phyloP scores from a whole-genome alignment of 106 monocot species.

The Vanilla planifolia region DNA sequence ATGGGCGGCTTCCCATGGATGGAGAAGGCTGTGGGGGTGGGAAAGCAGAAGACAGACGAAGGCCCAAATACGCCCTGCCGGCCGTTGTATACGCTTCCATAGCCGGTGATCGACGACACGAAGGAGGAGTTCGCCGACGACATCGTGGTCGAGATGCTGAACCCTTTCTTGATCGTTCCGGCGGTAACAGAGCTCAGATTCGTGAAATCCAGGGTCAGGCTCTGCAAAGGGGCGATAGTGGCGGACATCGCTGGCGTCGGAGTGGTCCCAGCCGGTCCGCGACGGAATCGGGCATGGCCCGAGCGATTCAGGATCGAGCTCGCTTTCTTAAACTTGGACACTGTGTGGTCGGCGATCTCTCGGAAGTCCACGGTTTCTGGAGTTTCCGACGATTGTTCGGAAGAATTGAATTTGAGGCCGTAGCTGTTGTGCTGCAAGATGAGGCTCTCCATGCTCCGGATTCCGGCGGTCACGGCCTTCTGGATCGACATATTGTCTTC shows the following conservation, averaged over 20 bases:
- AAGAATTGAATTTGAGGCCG: background rate
- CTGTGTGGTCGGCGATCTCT: conserved; percentile 70
- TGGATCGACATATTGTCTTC: conserved; percentile 55
- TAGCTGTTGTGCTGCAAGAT: conserved; percentile 52
- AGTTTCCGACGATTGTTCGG: background rate
- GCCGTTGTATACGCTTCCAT: conserved; percentile 81
- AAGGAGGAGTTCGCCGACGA: conserved; percentile 68
- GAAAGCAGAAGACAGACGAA: background rate
- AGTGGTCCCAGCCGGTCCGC: conserved; percentile 23
- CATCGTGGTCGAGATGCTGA: conserved; percentile 21
- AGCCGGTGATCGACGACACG: conserved; percentile 73
- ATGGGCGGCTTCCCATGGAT: conserved; percentile 50
- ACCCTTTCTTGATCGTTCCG: background rate
- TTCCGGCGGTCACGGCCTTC: conserved; percentile 70
- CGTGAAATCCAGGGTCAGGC: background rate
- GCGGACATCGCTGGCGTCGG: background rate
- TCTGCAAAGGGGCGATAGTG: background rate
- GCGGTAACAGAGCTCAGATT: background rate
- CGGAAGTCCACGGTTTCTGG: conserved; percentile 34
- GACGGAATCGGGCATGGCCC: conserved; percentile 92
- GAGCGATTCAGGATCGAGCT: conserved; percentile 79
- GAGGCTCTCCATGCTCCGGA: conserved; percentile 61
- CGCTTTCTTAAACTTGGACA: conserved; percentile 79
- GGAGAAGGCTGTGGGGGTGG: conserved; percentile 1
- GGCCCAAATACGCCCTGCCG: conserved; percentile 24